Evolutionary conservation across 495 filamentous ascomycete genomes (phyloP), one percentile per base, ranked within the genome.

Genomic region (Recurvomyces mirabilis): DNA sequence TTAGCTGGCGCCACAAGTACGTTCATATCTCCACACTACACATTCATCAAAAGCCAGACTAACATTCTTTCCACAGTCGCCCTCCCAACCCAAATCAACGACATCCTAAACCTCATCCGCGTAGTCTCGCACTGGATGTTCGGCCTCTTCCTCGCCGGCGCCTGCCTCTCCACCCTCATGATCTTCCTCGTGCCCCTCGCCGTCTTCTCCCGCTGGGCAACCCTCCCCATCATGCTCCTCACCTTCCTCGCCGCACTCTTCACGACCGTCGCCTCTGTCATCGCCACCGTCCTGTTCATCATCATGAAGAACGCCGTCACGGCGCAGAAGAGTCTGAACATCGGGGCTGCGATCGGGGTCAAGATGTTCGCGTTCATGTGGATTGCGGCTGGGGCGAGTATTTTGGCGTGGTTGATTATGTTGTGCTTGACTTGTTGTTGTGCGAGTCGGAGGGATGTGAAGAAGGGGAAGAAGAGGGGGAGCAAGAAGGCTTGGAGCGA

Each of bases 101-200:
- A 75, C 44, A 81, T 85, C 42, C 73, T 95, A 17, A 64, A 72
- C 28, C 73, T 94, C 40, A 76, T 91, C 54, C 73, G 73, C 30
- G 66, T 75, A n/a, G 82, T 81, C n/a, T 87, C 78, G 4, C 75
- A 88, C 52, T 77, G 81, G 70, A 94, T 95, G 87, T 94, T 93
- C 59, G 87, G 73, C 41, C 78, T 89, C 60, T 94, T 91, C 67
- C 56, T 95, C 5, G 69, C 77, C 1, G 77, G 76, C 7, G 63
- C 75, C 30, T 67, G 81, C 39, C 65, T 93, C 40, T 74, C 71
- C 52, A 78, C 82, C 39, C 53, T 89, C 40, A 65, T 81, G 49
- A 74, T 87, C 54, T 72, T 83, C 59, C 52, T 83, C 31, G 68
- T 73, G n/a, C 67, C 70, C 0, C 51, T 72, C 5, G 73, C 66